A percentile compares a stretch with the other conserved stretches of the same genome.
Evolutionary conservation across 169 alveolate genomes (phyloP).

Genomic region (Fabrea salina): DNA sequence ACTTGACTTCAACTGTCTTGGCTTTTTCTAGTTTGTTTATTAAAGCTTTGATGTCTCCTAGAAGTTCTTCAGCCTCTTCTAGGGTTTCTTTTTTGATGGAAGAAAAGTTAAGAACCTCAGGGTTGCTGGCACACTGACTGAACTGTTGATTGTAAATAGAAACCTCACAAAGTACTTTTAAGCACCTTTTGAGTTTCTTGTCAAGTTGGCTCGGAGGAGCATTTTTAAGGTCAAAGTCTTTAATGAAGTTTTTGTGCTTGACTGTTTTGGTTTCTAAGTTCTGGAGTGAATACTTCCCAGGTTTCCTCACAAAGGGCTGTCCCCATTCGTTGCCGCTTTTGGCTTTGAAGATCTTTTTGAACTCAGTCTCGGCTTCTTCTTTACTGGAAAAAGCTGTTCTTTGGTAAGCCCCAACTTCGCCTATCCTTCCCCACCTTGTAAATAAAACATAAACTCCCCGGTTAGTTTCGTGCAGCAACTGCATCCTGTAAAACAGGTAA

Average conservation of each 20-base stretch:
- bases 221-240: slow-evolving; percentile 23
- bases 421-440: slow-evolving; percentile 86
- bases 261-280: slow-evolving; percentile 23
- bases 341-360: slow-evolving; percentile 56
- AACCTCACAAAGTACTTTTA: slow-evolving; percentile 9
- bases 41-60: slow-evolving; percentile 43
- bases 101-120: slow-evolving; percentile 42
- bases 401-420: slow-evolving; percentile 70
- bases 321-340: slow-evolving; percentile 65
- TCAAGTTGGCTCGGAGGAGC: slow-evolving; percentile 12
- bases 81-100: slow-evolving; percentile 51
- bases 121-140: slow-evolving; percentile 16
- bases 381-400: slow-evolving; percentile 70
- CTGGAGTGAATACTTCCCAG: slow-evolving; percentile 39
- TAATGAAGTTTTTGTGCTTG: neutral
- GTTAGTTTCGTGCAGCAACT: slow-evolving; percentile 63
- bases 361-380: slow-evolving; percentile 64
- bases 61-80: slow-evolving; percentile 47
- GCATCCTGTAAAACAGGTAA: slow-evolving; percentile 75
- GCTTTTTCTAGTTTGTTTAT: slow-evolving; percentile 28
- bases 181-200: slow-evolving; percentile 24
- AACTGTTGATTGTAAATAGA: slow-evolving; percentile 22
- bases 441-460: slow-evolving; percentile 66
- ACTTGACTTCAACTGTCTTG: slow-evolving; percentile 11
- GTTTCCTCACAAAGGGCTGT: slow-evolving; percentile 32